A percentile compares a stretch with the other conserved stretches of the same genome.
phyloP scores from a whole-genome alignment of 2,329 filamentous ascomycete species.

The Phialophora verrucosa region DNA sequence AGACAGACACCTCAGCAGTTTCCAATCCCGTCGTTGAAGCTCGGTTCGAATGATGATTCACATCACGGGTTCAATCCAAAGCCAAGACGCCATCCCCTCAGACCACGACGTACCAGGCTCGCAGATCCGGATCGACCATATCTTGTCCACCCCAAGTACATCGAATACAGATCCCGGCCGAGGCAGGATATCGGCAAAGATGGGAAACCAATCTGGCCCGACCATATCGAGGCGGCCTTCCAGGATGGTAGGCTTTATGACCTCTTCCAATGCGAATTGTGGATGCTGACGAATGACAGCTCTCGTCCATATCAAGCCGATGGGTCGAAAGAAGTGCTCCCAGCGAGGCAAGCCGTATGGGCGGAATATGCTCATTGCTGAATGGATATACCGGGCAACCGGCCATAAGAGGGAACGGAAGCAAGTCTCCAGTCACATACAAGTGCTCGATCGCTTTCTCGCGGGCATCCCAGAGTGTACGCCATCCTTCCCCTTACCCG shows the following conservation, averaged over 20 bases:
- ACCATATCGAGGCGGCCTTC: conserved; percentile 55
- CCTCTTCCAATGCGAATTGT: conserved; percentile 24
- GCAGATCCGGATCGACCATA: conserved; percentile 29
- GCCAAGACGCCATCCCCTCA: conserved; percentile 12
- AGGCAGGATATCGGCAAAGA: conserved; percentile 52
- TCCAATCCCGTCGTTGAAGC: conserved; percentile 29
- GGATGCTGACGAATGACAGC: conserved; percentile 44
- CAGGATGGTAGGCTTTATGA: conserved; percentile 48
- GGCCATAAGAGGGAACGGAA: conserved; percentile 61
- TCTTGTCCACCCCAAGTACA: conserved; percentile 46
- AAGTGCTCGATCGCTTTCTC: conserved; percentile 65
- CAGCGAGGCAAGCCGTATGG: conserved; percentile 61
- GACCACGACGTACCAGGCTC: conserved; percentile 13
- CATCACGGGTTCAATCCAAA: conserved; percentile 19
- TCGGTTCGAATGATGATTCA: conserved; percentile 38
- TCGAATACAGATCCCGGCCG: conserved; percentile 52
- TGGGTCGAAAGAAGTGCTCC: conserved; percentile 62
- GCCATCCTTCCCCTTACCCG: conserved; percentile 30
- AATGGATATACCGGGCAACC: conserved; percentile 62
- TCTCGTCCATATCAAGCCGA: conserved; percentile 61
- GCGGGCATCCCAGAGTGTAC: conserved; percentile 59
- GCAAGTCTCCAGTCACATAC: conserved; percentile 68
- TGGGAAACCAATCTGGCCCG: conserved; percentile 53
- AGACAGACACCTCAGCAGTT: conserved; percentile 20
- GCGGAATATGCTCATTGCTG: conserved; percentile 66